These are phyloP conservation scores for Tuber magnatum DNA, from an alignment of 495 filamentous ascomycete genomes.

Conservation along the genomic window DNA sequence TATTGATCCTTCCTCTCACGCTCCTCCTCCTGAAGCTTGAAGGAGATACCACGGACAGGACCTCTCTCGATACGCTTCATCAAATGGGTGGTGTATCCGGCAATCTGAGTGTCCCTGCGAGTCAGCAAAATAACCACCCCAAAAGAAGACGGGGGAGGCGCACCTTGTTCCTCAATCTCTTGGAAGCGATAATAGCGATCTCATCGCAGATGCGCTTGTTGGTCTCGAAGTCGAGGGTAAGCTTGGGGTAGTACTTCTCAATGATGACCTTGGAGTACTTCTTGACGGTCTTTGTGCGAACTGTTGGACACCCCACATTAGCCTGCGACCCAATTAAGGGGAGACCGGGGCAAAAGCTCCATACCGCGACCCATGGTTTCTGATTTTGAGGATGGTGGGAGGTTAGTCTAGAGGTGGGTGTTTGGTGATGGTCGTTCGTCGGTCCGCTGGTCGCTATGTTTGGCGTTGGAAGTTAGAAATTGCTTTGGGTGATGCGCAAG, in stretches of 20 bases:
- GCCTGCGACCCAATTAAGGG: conserved; percentile 41
- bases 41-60: conserved; percentile 98
- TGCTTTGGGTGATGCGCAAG: not conserved
- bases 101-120: conserved; percentile 58
- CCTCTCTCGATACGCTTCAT: conserved; percentile 99
- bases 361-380: conserved; percentile 40
- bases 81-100: conserved; percentile 92
- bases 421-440: conserved; percentile 21
- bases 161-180: conserved; percentile 98
- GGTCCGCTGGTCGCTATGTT: conserved; percentile 5
- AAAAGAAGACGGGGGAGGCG: not conserved
- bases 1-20: conserved; percentile 99
- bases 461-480: not conserved
- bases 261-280: conserved; percentile 99
- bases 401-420: not conserved
- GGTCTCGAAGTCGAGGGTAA: conserved; percentile 99
- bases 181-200: conserved; percentile 97
- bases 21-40: conserved; percentile 99
- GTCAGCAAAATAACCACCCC: conserved; percentile 4
- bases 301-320: conserved; percentile 41
- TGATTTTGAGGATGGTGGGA: conserved; percentile 11
- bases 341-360: conserved; percentile 38
- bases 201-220: conserved; percentile 99
- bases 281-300: conserved; percentile 75
- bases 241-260: conserved; percentile 96